Percentiles rank a stretch among this genome's conserved stretches.
Evolutionary conservation across 2,329 filamentous ascomycete genomes (phyloP).

Genomic region (Cytospora leucostoma): DNA sequence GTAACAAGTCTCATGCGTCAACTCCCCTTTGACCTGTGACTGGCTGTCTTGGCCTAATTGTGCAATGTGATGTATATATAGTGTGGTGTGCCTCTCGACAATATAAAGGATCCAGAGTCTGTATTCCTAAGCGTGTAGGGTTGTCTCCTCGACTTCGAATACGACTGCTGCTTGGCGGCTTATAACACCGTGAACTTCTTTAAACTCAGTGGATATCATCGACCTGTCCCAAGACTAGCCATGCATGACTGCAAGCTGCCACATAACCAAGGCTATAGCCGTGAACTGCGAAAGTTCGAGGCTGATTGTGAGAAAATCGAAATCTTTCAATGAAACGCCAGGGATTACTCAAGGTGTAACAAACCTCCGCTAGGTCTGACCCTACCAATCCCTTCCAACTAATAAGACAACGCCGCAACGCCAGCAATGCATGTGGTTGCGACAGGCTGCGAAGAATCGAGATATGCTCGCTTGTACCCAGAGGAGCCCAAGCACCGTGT

Average conservation of each 20-base stretch:
- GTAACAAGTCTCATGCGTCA: background rate
- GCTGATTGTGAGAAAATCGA: background rate
- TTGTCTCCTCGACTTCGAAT: background rate
- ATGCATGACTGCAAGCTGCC: background rate
- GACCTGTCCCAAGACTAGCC: background rate
- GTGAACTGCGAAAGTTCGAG: background rate
- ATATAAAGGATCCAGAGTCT: background rate
- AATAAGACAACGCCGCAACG: background rate
- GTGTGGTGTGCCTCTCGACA: background rate
- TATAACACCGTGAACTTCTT: background rate
- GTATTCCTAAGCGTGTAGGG: background rate
- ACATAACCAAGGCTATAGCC: background rate
- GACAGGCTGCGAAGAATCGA: background rate
- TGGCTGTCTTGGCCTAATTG: background rate
- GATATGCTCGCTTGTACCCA: background rate
- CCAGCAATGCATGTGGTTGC: background rate
- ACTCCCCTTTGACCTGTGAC: background rate
- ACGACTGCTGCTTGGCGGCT: background rate
- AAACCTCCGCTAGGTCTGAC: background rate
- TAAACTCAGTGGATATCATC: background rate
- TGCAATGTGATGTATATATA: background rate
- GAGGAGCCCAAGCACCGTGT: background rate
- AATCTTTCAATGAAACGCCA: background rate
- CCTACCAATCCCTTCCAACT: background rate
- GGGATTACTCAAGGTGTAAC: background rate